Conservation (phyloP, 495 filamentous ascomycete genomes). For the Opeltia flavorubescens region DNA sequence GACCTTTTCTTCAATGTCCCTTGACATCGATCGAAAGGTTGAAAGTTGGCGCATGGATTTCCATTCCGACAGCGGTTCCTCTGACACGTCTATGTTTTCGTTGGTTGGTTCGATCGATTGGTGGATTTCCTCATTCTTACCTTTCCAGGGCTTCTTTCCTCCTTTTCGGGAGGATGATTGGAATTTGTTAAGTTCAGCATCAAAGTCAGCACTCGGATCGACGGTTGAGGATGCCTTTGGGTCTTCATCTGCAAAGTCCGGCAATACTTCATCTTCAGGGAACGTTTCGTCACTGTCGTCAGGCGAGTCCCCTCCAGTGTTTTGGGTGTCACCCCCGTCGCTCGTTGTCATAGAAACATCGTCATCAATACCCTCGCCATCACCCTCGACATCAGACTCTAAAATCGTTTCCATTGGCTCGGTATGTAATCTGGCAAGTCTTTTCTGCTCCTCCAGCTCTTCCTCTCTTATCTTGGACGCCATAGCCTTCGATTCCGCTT, state of each 20-base stretch:
- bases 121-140: no score
- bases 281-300: conserved; percentile 5
- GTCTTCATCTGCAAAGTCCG: conserved; percentile 2
- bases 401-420: no score
- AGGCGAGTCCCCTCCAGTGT: no score
- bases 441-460: conserved; percentile 6
- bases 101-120: no score
- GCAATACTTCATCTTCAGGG: conserved; percentile 3
- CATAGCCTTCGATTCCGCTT: conserved; percentile 14
- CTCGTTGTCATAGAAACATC: no score
- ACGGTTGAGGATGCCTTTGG: neutral
- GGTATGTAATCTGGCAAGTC: conserved; percentile 4
- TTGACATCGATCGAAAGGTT: conserved; percentile 10
- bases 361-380: no score
- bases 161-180: conserved; percentile 1
- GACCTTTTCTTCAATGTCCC: conserved; percentile 12
- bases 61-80: conserved; percentile 8
- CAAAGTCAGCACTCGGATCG: conserved; percentile 1
- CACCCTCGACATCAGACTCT: no score
- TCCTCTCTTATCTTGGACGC: conserved; percentile 13
- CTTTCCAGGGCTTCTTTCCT: no score
- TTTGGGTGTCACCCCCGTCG: no score
- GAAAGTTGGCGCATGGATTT: conserved; percentile 12
- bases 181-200: neutral
- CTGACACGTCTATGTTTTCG: neutral